Conservation (phyloP, 352 stramenopile species). For the Phytophthora ohioensis region DNA sequence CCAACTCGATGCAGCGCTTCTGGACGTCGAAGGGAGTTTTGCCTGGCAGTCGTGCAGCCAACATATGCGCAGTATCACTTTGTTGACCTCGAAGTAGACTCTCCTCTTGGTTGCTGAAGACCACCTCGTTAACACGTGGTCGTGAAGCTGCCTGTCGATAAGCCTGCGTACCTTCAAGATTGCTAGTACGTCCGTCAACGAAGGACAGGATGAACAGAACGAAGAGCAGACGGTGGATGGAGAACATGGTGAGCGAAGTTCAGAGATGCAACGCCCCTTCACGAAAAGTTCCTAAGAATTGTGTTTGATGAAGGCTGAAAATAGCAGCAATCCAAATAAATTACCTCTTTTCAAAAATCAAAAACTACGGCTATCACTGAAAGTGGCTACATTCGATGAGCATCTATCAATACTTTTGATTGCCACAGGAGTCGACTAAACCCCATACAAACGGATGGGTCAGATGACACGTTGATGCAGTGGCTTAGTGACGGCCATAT, state of each 20-base stretch:
- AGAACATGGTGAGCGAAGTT: not conserved
- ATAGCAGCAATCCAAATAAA: no score
- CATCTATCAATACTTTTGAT: not conserved
- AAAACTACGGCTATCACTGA: no score
- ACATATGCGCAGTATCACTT: conserved; percentile 45
- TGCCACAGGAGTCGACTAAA: conserved; percentile 1
- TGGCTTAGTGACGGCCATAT: not conserved
- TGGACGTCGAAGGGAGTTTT: conserved; percentile 52
- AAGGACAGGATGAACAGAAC: conserved; percentile 8
- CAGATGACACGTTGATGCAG: not conserved
- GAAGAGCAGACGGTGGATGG: not conserved
- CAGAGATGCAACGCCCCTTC: not conserved
- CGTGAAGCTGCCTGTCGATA: conserved; percentile 38
- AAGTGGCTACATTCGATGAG: not conserved
- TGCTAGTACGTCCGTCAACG: conserved; percentile 32
- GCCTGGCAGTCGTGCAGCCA: conserved; percentile 45
- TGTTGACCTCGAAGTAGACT: conserved; percentile 55
- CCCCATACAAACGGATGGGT: not conserved
- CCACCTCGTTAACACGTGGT: conserved; percentile 32
- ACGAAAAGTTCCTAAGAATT: conserved; percentile 1
- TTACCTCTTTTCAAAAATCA: no score
- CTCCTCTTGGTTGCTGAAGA: conserved; percentile 63
- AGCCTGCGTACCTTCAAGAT: conserved; percentile 25
- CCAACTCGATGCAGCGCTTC: conserved; percentile 64
- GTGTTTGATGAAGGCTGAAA: no score